Conservation (phyloP, 805 yeast species). For the Schwanniomyces polymorphus region DNA sequence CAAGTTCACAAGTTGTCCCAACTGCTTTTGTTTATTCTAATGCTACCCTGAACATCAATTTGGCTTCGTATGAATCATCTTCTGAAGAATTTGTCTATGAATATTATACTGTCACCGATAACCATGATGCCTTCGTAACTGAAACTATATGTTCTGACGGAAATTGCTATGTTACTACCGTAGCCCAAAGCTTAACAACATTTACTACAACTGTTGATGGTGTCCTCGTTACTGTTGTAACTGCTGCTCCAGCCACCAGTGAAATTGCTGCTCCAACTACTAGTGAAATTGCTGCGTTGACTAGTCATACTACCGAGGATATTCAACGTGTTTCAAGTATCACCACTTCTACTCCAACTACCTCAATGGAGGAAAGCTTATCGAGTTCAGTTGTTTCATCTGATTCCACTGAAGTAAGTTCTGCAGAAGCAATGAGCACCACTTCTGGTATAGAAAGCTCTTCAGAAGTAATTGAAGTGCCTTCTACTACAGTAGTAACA, state of each 20-base stretch:
- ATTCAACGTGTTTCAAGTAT: background rate
- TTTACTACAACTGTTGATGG: constrained; percentile 40
- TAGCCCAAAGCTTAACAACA: constrained; percentile 28
- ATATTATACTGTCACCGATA: constrained; percentile 23
- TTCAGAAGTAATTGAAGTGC: constrained; percentile 9
- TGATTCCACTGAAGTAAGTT: background rate
- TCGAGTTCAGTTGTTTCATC: background rate
- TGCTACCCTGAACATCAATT: constrained; percentile 7
- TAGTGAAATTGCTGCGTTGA: constrained; percentile 12
- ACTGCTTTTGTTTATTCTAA: constrained; percentile 19
- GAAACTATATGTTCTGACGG: constrained; percentile 32
- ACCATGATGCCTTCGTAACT: constrained; percentile 14
- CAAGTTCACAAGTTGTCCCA: constrained; percentile 15
- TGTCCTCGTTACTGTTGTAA: constrained; percentile 36
- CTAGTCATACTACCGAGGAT: background rate
- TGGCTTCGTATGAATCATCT: constrained; percentile 8
- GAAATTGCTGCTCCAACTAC: constrained; percentile 2
- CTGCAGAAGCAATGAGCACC: background rate
- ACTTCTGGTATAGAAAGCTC: background rate
- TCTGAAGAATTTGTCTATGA: constrained; percentile 17
- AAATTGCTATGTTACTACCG: constrained; percentile 35
- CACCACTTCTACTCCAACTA: background rate
- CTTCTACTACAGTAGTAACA: constrained; percentile 28
- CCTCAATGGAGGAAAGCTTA: background rate
- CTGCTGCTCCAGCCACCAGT: constrained; percentile 24